Evolutionary conservation across 2,329 filamentous ascomycete species (phyloP).

Genomic region (Eutypa lata): DNA sequence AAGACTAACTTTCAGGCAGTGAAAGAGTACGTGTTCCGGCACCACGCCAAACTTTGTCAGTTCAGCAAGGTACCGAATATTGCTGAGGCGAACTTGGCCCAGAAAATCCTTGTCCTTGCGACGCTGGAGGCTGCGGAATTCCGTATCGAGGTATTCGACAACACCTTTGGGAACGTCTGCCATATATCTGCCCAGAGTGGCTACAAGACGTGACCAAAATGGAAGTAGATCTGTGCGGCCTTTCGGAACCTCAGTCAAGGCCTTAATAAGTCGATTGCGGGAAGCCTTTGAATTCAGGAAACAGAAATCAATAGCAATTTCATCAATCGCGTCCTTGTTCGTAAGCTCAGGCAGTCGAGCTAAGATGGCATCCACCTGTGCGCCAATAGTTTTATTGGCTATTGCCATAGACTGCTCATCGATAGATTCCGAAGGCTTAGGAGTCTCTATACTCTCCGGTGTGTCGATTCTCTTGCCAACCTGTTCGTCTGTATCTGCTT

Average conservation of each 20-base stretch:
- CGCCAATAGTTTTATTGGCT: constrained; percentile 94
- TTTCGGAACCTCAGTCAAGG: constrained; percentile 90
- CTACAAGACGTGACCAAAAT: constrained; percentile 86
- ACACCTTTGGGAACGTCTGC: constrained; percentile 89
- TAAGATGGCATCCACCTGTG: constrained; percentile 89
- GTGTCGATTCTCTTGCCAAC: constrained; percentile 71
- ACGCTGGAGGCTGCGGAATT: constrained; percentile 93
- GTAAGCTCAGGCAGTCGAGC: constrained; percentile 86
- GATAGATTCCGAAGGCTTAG: constrained; percentile 48
- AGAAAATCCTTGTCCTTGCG: constrained; percentile 98
- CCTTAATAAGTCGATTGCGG: constrained; percentile 88
- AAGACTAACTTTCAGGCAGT: constrained; percentile 94
- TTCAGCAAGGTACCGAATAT: constrained; percentile 96
- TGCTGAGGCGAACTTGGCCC: constrained; percentile 87
- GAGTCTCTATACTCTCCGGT: constrained; percentile 43
- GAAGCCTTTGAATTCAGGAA: constrained; percentile 98
- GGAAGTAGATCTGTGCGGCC: constrained; percentile 88
- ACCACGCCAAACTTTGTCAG: constrained; percentile 97
- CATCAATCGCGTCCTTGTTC: constrained; percentile 86
- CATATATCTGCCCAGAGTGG: constrained; percentile 91
- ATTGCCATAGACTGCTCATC: constrained; percentile 93
- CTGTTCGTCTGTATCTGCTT: constrained; percentile 74
- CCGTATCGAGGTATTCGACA: constrained; percentile 88
- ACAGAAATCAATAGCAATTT: constrained; percentile 93
- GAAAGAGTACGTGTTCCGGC: constrained; percentile 97